phyloP scores from a whole-genome alignment of 495 filamentous ascomycete genomes.

The Penicillium argentinense region DNA sequence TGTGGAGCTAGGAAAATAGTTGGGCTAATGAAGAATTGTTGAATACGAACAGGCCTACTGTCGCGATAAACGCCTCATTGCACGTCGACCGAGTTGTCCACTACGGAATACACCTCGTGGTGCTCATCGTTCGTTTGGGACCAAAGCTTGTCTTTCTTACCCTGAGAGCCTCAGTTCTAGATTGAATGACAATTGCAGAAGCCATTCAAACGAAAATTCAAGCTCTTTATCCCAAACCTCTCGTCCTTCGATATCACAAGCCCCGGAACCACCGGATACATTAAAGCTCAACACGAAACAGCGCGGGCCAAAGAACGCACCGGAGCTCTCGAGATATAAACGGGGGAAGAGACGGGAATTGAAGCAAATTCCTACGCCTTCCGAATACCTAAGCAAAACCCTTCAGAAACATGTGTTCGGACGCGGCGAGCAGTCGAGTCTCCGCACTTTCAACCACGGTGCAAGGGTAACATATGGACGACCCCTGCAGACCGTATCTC shows the following conservation, averaged over 20 bases:
- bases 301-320: no score
- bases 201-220: not conserved
- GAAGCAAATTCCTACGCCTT: slow-evolving; percentile 26
- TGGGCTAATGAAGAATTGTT: not conserved
- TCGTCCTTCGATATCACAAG: not conserved
- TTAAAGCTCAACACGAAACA: no score
- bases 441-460: not conserved
- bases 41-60: slow-evolving; percentile 1
- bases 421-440: not conserved
- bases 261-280: no score
- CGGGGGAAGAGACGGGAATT: not conserved
- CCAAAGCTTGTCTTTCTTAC: not conserved
- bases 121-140: slow-evolving; percentile 6
- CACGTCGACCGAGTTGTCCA: not conserved
- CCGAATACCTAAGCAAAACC: slow-evolving; percentile 14
- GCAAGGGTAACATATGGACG: slow-evolving; percentile 12
- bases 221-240: not conserved
- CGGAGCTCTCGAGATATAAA: no score
- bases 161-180: not conserved
- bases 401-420: slow-evolving; percentile 1
- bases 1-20: not conserved
- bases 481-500: slow-evolving; percentile 12
- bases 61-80: not conserved
- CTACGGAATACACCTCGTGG: slow-evolving; percentile 5
- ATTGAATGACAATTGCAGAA: not conserved